Evolutionary conservation across 1,284 basidiomycete genomes (phyloP), one percentile per base, ranked within the genome.

Genomic region (Pyrrhoderma lamaoense): DNA sequence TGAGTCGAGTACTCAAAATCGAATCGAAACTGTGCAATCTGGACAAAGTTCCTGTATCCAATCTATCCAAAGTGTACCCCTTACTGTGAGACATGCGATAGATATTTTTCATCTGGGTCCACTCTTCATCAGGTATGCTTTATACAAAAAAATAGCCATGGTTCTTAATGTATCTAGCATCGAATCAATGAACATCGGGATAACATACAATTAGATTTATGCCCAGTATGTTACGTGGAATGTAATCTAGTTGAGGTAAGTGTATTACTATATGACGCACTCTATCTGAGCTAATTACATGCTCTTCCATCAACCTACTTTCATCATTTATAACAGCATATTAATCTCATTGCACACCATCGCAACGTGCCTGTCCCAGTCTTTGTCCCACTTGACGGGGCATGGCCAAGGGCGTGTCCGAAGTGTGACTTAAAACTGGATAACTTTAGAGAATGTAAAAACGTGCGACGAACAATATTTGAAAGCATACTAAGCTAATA

Each of bases 21-120:
- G n/a, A n/a, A n/a, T n/a, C n/a, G n/a, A n/a, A n/a, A n/a, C n/a
- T n/a, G n/a, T n/a, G n/a, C n/a, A n/a, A n/a, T n/a, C n/a, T n/a
- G n/a, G n/a, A n/a, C n/a, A n/a, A n/a, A n/a, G n/a, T n/a, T n/a
- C n/a, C n/a, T n/a, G n/a, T n/a, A n/a, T n/a, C n/a, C n/a, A n/a
- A n/a, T n/a, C n/a, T n/a, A 31, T n/a, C n/a, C n/a, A 11, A 31
- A 31, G 7, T 5, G 5, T 5, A 11, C 27, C 11, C 44, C 22
- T 11, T 45, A 34, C 25, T 45, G 44, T 45, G 25, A 45, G 11
- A 34, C 9, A 11, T 45, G 44, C 16, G 44, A 45, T 18, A 31
- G 7, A 34, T 45, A 45, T 16, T 45, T 45, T 16, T 34, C 44
- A 4, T 45, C 44, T n/a, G 23, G 35, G 18, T 16, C 23, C 3